Percentiles rank a stretch among this genome's conserved stretches.
These are phyloP conservation scores for Spencermartinsiella europaea DNA, from an alignment of 805 yeast species.

Conservation along the genomic window DNA sequence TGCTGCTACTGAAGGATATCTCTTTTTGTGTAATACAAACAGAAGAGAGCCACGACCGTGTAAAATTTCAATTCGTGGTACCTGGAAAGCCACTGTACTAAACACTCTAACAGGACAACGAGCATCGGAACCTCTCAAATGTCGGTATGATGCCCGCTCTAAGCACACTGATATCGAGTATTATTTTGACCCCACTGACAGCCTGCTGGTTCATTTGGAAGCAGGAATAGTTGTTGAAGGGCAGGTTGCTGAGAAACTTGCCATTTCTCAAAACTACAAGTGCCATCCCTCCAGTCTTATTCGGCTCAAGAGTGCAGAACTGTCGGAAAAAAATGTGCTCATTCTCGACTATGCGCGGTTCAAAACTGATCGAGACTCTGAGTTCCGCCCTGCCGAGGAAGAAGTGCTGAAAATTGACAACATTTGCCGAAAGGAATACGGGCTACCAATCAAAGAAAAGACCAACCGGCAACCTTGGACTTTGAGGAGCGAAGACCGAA, in stretches of 20 bases:
- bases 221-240: neutral
- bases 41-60: neutral
- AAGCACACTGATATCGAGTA: neutral
- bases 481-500: neutral
- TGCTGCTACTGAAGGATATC: slow-evolving; percentile 1
- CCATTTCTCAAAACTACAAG: neutral
- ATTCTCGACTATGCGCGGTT: slow-evolving; percentile 5
- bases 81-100: slow-evolving; percentile 1
- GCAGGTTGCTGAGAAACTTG: neutral
- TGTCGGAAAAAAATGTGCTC: slow-evolving; percentile 6
- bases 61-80: slow-evolving; percentile 1
- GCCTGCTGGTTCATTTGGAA: neutral
- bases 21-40: slow-evolving; percentile 5
- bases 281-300: neutral
- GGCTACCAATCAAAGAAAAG: neutral
- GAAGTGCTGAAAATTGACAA: neutral
- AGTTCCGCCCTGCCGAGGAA: neutral
- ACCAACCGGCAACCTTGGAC: slow-evolving; percentile 5
- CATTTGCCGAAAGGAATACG: neutral
- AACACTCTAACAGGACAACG: slow-evolving; percentile 2
- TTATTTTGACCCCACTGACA: neutral
- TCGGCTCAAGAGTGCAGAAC: neutral
- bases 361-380: neutral
- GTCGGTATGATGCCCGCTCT: neutral
- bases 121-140: neutral